phyloP scores from a whole-genome alignment of 2,329 filamentous ascomycete species.

The Hypoxylon sp. region DNA sequence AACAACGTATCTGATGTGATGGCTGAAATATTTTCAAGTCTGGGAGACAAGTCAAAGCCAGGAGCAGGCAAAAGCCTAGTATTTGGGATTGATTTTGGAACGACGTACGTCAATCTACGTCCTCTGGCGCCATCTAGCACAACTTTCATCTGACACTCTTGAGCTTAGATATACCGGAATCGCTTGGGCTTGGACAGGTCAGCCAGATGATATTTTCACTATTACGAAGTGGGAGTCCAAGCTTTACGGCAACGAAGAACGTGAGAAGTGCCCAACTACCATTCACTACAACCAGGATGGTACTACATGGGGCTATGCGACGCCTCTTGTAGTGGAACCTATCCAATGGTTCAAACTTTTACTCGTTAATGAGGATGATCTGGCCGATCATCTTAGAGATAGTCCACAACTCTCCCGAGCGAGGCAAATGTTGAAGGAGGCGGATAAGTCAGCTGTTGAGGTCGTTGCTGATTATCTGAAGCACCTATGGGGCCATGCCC shows the following conservation, averaged over 20 bases:
- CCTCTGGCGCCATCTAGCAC: not conserved
- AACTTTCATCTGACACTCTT: not conserved
- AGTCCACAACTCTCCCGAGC: conserved; percentile 35
- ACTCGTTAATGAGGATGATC: conserved; percentile 42
- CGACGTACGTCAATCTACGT: conserved; percentile 6
- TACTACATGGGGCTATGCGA: conserved; percentile 47
- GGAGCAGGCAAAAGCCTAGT: not conserved
- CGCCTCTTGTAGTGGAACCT: conserved; percentile 42
- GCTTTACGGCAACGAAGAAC: not conserved
- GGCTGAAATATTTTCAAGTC: not conserved
- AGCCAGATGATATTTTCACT: not conserved
- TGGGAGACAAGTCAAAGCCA: not conserved
- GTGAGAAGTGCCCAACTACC: conserved; percentile 46
- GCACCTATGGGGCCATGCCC: conserved; percentile 47
- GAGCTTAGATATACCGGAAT: conserved; percentile 7
- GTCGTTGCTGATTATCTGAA: conserved; percentile 49
- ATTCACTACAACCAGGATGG: conserved; percentile 42
- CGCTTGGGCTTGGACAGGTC: conserved; percentile 6
- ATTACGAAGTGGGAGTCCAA: conserved; percentile 3
- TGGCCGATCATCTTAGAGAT: conserved; percentile 28
- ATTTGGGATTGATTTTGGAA: conserved; percentile 22
- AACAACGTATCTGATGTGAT: not conserved
- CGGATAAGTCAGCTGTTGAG: conserved; percentile 43
- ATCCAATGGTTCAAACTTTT: conserved; percentile 52
- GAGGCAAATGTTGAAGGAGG: conserved; percentile 28